Evolutionary conservation across 2,329 filamentous ascomycete genomes (phyloP), one percentile per base, ranked within the genome.

Genomic region (Hymenoscyphus fraxineus): DNA sequence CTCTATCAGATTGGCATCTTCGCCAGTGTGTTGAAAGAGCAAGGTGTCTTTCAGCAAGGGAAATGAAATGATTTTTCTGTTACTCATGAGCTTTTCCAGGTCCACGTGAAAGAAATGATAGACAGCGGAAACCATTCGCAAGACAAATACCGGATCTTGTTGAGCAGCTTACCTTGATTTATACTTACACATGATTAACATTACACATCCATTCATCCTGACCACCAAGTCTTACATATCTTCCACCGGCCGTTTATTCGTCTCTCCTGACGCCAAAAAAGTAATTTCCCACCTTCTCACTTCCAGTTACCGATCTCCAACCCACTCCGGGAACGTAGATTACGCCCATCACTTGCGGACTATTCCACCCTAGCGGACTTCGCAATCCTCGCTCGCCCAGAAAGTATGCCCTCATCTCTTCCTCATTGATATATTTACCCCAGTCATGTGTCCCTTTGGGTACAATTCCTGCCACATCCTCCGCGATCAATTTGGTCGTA

Each of bases 361-460:
- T 81, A 76, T 81, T 83, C 88, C 89, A 94, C 1, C 79, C 27
- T 27, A 3, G 27, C 27, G 27, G 27, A 27, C 27, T 27, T 27
- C 2, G 1, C 27, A 27, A 3, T 3, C 27, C 81, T 66, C 79
- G 77, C 69, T 79, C 80, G 63, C 76, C 78, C 62, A 79, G 76
- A 69, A 88, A 84, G 75, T 84, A 81, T 1, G 76, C 78, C 70
- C 83, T 80, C 73, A 96, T 76, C 81, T 98, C 94, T 15, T 85
- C 81, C 68, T 91, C 90, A 74, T 97, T 95, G 70, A 99, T 88
- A 78, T 98, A 99, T 80, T 98, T 96, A 67, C 83, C 83, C 95
- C 95, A 99, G 76, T 97, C 93, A 78, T 99, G 95, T 58, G 95
- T 99, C 1, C 95, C 95, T 68, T 85, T 86, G 10, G 95, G 95